Base-by-base conservation (phyloP, 139 green algal genomes). In the Chlamydomonas eustigma region DNA sequence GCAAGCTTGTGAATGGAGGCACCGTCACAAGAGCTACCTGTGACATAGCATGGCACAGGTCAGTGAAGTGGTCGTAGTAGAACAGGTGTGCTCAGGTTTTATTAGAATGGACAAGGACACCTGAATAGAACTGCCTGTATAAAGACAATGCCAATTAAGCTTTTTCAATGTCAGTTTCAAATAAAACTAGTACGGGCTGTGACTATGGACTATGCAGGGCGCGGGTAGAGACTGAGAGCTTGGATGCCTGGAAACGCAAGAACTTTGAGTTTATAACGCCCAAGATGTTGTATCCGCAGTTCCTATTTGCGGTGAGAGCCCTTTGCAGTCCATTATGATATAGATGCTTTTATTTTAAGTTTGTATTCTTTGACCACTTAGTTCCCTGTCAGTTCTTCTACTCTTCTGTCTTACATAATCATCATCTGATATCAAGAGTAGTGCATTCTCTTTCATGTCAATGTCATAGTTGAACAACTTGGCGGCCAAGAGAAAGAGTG, bases 261-360 rank as follows among this genome's bases (percentile, higher is more conserved):
- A 12, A 63, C 33, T 36, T 64, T 58, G 68, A 75, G 37, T 75
- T 66, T 34, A 77, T 50, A 30, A 81, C 77, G 4, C 44, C 73
- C 22, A 83, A 83, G 63, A 81, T 86, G 73, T 64, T 76, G 51
- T 86, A 83, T 50, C 77, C 52, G 25, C 77, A 72, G 65, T 72
- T 72, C 65, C 28, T 72, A 8, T 72, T 72, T 39, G 65, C 65
- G 32, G 44, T 58, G 18, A 58, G 44, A 28, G 12, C 12, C 44
- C 18, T 58, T 58, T 58, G 18, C n/a, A n/a, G n/a, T n/a, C n/a
- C n/a, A n/a, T n/a, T n/a, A n/a, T n/a, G n/a, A n/a, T n/a, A n/a
- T n/a, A n/a, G n/a, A n/a, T n/a, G n/a, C n/a, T n/a, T n/a, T n/a
- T n/a, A n/a, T n/a, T n/a, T n/a, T n/a, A n/a, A n/a, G n/a, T n/a